Percentiles rank a stretch among this genome's conserved stretches.
Evolutionary conservation across 345 rosid genomes (phyloP).

Genomic region (Ailanthus altissimus): DNA sequence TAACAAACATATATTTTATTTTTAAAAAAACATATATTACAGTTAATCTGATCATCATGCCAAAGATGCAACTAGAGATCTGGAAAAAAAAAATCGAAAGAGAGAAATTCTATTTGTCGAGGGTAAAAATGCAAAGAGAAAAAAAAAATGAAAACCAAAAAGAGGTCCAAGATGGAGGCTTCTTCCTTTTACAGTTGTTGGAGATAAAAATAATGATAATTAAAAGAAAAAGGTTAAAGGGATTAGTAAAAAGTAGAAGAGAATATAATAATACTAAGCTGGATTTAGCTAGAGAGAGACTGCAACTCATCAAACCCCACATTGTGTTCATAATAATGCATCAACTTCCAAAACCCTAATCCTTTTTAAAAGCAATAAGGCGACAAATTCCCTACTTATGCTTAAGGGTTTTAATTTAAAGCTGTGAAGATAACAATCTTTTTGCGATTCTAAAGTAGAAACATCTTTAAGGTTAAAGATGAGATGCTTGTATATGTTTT

Average conservation of each 20-base stretch:
- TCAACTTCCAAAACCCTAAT: slow-evolving; percentile 19
- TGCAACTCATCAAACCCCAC: slow-evolving; percentile 27
- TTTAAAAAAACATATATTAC: no score
- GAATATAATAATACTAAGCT: slow-evolving; percentile 18
- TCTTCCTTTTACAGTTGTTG: slow-evolving; percentile 28
- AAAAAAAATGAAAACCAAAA: background rate
- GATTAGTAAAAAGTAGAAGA: slow-evolving; percentile 21
- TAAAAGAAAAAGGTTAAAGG: background rate
- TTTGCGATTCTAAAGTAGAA: slow-evolving; percentile 46
- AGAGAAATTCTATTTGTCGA: no score
- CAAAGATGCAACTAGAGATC: no score
- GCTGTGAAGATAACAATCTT: slow-evolving; percentile 43
- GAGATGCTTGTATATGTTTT: slow-evolving; percentile 35
- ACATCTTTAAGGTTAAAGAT: slow-evolving; percentile 51
- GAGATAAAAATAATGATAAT: background rate
- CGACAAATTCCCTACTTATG: slow-evolving; percentile 53
- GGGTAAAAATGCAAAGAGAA: background rate
- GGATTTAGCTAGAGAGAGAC: slow-evolving; percentile 19
- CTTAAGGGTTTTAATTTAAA: slow-evolving; percentile 38
- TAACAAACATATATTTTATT: no score
- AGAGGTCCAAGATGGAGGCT: slow-evolving; percentile 34
- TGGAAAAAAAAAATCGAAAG: no score
- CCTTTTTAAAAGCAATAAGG: slow-evolving; percentile 32
- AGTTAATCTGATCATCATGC: no score
- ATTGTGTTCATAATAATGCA: slow-evolving; percentile 10